phyloP scores from a whole-genome alignment of 495 filamentous ascomycete species.

The Paragyromitra xinjiangensis region DNA sequence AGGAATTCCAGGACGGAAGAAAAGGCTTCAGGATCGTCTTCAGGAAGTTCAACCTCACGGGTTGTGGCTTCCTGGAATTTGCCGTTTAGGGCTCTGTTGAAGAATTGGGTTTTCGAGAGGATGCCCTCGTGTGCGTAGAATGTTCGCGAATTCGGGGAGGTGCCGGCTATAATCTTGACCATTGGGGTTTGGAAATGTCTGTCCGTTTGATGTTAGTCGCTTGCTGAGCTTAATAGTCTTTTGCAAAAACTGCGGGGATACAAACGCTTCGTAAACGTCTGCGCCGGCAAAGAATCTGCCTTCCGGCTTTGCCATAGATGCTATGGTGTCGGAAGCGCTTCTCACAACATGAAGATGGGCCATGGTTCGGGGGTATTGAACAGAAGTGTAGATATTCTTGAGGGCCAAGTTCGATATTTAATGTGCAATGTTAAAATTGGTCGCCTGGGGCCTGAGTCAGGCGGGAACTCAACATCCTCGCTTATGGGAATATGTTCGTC shows the following conservation, averaged over 20 bases:
- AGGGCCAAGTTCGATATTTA: not conserved
- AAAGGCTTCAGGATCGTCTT: constrained; percentile 89
- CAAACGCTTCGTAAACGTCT: not conserved
- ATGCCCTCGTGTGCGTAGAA: constrained; percentile 92
- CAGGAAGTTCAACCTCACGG: constrained; percentile 79
- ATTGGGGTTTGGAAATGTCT: constrained; percentile 64
- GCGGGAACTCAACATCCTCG: not conserved
- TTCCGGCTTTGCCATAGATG: not conserved
- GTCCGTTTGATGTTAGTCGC: not conserved
- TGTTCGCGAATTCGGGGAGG: constrained; percentile 71
- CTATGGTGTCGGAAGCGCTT: not conserved
- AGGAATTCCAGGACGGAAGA: constrained; percentile 90
- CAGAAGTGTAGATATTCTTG: not conserved
- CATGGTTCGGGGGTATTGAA: not conserved
- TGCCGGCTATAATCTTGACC: constrained; percentile 79
- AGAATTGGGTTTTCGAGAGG: constrained; percentile 79
- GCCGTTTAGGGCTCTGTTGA: constrained; percentile 68
- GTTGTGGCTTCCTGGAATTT: constrained; percentile 70
- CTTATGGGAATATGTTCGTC: not conserved
- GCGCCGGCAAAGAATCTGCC: not conserved
- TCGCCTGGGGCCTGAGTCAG: not conserved
- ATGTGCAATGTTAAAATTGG: not conserved
- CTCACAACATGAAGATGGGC: not conserved
- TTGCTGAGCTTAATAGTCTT: not conserved
- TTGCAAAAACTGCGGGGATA: not conserved